Conservation (phyloP, 257 asterid genomes). For the Agastache rugosa region DNA sequence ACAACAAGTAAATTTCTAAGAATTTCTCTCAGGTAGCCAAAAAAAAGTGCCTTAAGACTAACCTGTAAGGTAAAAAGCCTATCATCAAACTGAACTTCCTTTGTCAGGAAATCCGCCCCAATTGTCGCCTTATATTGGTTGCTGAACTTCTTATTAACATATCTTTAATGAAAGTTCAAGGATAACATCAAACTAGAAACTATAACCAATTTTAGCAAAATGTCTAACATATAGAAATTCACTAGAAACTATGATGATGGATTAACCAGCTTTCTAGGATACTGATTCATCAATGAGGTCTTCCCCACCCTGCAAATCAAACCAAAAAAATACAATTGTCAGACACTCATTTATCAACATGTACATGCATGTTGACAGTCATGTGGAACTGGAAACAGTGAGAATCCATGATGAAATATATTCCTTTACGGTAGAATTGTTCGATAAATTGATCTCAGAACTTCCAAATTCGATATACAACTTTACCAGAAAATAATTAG, state of each 20-base stretch:
- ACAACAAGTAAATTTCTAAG: neutral
- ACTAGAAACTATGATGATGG: neutral
- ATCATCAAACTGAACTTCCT: constrained; percentile 97
- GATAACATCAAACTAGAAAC: constrained; percentile 43
- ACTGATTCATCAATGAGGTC: constrained; percentile 99
- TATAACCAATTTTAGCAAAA: constrained; percentile 23
- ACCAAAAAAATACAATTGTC: constrained; percentile 12
- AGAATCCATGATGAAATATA: neutral
- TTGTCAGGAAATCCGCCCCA: constrained; percentile 98
- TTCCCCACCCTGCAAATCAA: constrained; percentile 92
- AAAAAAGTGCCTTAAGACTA: constrained; percentile 9
- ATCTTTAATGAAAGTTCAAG: constrained; percentile 68
- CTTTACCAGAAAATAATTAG: neutral
- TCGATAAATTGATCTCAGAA: neutral
- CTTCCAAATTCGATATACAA: neutral
- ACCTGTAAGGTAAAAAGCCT: constrained; percentile 97
- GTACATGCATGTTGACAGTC: neutral
- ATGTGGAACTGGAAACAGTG: neutral
- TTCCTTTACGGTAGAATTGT: neutral
- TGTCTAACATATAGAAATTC: neutral
- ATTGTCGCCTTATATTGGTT: constrained; percentile 98
- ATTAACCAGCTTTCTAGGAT: constrained; percentile 50
- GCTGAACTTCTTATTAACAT: constrained; percentile 97
- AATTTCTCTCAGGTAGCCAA: neutral
- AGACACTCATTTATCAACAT: constrained; percentile 8